Evolutionary conservation across 1,139 yeast species (phyloP).

Genomic region (Zygoascus meyerae): DNA sequence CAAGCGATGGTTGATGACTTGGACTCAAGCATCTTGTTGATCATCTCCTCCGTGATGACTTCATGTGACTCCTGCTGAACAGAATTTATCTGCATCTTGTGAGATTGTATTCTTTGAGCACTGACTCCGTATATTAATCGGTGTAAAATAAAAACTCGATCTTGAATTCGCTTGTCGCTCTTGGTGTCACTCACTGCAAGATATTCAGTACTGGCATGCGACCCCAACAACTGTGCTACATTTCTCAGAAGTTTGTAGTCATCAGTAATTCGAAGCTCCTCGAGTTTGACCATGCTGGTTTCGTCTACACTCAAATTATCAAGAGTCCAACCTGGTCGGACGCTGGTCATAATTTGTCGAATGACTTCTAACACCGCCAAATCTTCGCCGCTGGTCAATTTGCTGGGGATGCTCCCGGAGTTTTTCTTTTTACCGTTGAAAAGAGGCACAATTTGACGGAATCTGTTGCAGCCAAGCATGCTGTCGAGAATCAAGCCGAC

Average conservation of each 20-base stretch:
- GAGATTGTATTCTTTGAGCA: background rate
- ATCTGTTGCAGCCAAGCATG: slow-evolving; percentile 21
- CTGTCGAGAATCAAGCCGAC: slow-evolving; percentile 26
- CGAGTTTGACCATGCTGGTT: slow-evolving; percentile 27
- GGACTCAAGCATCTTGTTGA: background rate
- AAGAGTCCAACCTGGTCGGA: slow-evolving; percentile 22
- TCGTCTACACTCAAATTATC: slow-evolving; percentile 28
- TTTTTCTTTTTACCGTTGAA: slow-evolving; percentile 2
- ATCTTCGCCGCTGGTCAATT: slow-evolving; percentile 20
- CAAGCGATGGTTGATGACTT: background rate
- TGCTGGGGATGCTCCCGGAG: slow-evolving; percentile 6
- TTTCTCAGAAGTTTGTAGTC: slow-evolving; percentile 32
- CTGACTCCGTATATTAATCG: slow-evolving; percentile 15
- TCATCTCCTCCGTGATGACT: background rate
- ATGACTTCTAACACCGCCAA: slow-evolving; percentile 33
- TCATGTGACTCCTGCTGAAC: background rate
- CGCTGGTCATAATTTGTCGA: slow-evolving; percentile 27
- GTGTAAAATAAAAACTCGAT: slow-evolving; percentile 21
- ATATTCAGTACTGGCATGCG: slow-evolving; percentile 18
- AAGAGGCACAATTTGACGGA: slow-evolving; percentile 4
- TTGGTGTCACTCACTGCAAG: slow-evolving; percentile 21
- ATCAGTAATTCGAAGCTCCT: slow-evolving; percentile 32
- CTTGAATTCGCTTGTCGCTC: slow-evolving; percentile 21
- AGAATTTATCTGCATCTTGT: background rate
- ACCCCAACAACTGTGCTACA: slow-evolving; percentile 28